Evolutionary conservation across 208 protist species (phyloP).

Genomic region (Trypanosoma caninum): DNA sequence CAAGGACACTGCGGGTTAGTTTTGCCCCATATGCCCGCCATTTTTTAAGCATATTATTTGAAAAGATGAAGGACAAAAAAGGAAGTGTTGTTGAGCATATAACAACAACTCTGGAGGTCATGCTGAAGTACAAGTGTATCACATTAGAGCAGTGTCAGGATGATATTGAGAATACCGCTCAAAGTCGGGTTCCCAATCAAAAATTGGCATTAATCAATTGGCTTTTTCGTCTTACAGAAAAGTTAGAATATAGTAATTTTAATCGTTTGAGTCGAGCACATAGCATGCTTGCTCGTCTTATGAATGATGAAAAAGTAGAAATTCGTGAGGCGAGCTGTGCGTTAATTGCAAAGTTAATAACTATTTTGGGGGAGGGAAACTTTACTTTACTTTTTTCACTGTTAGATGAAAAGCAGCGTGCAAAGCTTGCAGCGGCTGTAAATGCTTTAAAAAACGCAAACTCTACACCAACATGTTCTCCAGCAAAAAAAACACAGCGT

Average conservation of each 20-base stretch:
- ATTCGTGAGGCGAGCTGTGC: slow-evolving; percentile 67
- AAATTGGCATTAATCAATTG: slow-evolving; percentile 61
- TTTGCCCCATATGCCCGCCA: slow-evolving; percentile 50
- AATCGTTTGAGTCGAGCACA: slow-evolving; percentile 34
- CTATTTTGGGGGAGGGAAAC: slow-evolving; percentile 44
- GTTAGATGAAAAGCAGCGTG: slow-evolving; percentile 76
- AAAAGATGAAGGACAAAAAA: slow-evolving; percentile 92
- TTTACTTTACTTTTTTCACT: slow-evolving; percentile 45
- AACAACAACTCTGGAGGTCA: slow-evolving; percentile 63
- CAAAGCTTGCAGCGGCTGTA: slow-evolving; percentile 29
- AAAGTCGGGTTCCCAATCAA: slow-evolving; percentile 83
- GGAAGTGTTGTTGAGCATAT: slow-evolving; percentile 78
- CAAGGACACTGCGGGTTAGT: slow-evolving; percentile 45
- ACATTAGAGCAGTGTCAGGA: slow-evolving; percentile 82
- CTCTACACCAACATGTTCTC: slow-evolving; percentile 15
- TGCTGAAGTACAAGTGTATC: slow-evolving; percentile 76
- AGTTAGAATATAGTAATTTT: slow-evolving; percentile 45
- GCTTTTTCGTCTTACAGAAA: slow-evolving; percentile 54
- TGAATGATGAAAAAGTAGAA: slow-evolving; percentile 81
- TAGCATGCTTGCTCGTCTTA: slow-evolving; percentile 54
- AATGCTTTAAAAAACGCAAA: slow-evolving; percentile 8
- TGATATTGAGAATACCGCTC: slow-evolving; percentile 64
- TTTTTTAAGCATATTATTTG: slow-evolving; percentile 63
- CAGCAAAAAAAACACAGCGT: slow-evolving; percentile 22
- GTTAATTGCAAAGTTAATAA: slow-evolving; percentile 53